These are phyloP conservation scores for Fraxinus dipetala DNA, from an alignment of 305 asterid species.

Conservation along the genomic window DNA sequence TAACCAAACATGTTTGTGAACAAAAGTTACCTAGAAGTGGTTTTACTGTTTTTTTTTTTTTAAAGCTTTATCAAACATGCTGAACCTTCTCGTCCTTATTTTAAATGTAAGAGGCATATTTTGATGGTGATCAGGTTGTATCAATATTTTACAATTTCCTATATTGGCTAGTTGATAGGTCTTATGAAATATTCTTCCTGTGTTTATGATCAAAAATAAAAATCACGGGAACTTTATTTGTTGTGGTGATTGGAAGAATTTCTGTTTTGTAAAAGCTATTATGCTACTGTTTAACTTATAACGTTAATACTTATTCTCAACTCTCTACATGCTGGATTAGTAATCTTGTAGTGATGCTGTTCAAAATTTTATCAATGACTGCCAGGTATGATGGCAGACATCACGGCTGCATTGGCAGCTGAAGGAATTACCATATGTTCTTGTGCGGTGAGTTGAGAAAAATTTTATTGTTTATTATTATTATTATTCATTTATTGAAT, in stretches of 20 bases:
- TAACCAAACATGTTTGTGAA: not conserved
- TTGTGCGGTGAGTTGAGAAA: slow-evolving; percentile 67
- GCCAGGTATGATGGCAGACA: slow-evolving; percentile 89
- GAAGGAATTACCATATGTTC: slow-evolving; percentile 70
- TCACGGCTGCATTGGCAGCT: slow-evolving; percentile 74
- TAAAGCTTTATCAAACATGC: not conserved
- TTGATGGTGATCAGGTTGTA: not conserved
- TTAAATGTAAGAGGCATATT: not conserved
- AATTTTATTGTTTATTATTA: not conserved
- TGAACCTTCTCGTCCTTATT: not conserved
- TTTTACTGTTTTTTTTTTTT: not conserved
- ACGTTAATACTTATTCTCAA: not conserved
- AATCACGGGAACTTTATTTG: not conserved
- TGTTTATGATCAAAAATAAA: not conserved
- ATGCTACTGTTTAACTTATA: not conserved
- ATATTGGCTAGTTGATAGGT: not conserved
- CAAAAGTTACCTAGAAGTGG: not conserved
- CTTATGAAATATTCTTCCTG: not conserved
- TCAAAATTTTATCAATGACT: slow-evolving; percentile 5
- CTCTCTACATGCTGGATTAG: not conserved
- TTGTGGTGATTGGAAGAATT: not conserved
- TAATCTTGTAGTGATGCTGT: not conserved
- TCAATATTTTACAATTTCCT: not conserved
- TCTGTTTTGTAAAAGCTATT: not conserved
- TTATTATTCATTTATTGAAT: slow-evolving; percentile 2